These are phyloP conservation scores for Cokeromyces recurvatus DNA, from an alignment of 371 early-diverging fungal genomes.

Conservation along the genomic window DNA sequence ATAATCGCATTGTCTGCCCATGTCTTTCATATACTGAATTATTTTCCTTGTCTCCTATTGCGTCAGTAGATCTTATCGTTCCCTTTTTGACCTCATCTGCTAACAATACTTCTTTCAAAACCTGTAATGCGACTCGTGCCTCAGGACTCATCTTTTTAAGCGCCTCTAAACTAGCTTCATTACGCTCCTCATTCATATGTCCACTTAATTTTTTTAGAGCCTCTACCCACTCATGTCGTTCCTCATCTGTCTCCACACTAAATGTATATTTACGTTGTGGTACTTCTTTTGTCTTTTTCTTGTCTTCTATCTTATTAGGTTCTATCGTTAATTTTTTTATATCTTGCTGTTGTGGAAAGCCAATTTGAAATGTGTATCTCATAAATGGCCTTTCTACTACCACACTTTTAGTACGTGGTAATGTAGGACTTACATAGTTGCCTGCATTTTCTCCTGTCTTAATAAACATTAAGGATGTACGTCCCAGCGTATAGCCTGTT, in stretches of 20 bases:
- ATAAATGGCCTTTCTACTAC: slow-evolving; percentile 67
- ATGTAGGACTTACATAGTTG: slow-evolving; percentile 47
- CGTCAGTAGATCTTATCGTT: background rate
- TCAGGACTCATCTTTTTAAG: slow-evolving; percentile 14
- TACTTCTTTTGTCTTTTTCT: background rate
- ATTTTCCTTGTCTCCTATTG: background rate
- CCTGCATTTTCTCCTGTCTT: slow-evolving; percentile 54
- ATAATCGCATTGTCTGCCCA: slow-evolving; percentile 1
- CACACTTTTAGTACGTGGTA: slow-evolving; percentile 56
- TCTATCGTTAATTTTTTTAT: background rate
- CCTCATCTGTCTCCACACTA: slow-evolving; percentile 50
- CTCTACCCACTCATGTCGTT: slow-evolving; percentile 45
- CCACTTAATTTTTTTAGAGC: slow-evolving; percentile 31
- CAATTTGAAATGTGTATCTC: slow-evolving; percentile 64
- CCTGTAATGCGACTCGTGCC: slow-evolving; percentile 49
- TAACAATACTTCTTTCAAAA: slow-evolving; percentile 50
- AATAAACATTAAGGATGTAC: slow-evolving; percentile 62
- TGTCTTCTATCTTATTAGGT: slow-evolving; percentile 1
- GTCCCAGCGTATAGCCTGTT: slow-evolving; percentile 57
- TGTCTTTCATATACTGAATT: background rate
- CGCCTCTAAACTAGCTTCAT: slow-evolving; percentile 13
- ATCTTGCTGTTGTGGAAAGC: slow-evolving; percentile 39
- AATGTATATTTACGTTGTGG: slow-evolving; percentile 51
- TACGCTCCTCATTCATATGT: slow-evolving; percentile 25
- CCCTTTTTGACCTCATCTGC: slow-evolving; percentile 44